phyloP scores from a whole-genome alignment of 345 rosid species.

The Punica granatum region DNA sequence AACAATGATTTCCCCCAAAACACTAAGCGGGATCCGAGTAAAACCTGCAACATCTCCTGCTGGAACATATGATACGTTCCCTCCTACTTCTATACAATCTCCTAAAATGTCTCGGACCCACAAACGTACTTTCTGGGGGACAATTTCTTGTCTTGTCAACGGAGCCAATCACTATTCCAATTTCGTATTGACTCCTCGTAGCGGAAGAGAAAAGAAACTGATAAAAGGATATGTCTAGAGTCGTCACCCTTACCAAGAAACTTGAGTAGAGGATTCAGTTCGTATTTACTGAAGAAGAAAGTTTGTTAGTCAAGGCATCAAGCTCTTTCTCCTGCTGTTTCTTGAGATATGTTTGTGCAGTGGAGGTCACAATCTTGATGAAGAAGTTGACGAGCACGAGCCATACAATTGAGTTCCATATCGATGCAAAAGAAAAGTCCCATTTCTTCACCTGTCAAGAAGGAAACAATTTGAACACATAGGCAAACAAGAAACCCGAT shows the following conservation, averaged over 20 bases:
- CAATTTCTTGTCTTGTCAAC: neutral
- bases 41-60: neutral
- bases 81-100: conserved; percentile 13
- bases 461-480: neutral
- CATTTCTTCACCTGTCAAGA: conserved; percentile 57
- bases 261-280: conserved; percentile 7
- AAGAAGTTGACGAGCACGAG: conserved; percentile 91
- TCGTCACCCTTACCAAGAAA: neutral
- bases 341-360: conserved; percentile 69
- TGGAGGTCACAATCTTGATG: conserved; percentile 65
- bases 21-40: neutral
- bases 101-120: conserved; percentile 7
- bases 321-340: conserved; percentile 67
- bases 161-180: neutral
- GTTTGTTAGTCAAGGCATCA: conserved; percentile 22
- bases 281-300: conserved; percentile 4
- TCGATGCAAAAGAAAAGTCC: conserved; percentile 67
- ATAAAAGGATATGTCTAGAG: neutral
- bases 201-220: neutral
- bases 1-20: conserved; percentile 3
- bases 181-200: neutral
- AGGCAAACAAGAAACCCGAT: neutral
- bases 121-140: conserved; percentile 3
- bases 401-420: conserved; percentile 96
- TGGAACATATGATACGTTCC: neutral